phyloP scores from a whole-genome alignment of 2,329 filamentous ascomycete genomes.

The Botryosphaeria agaves region DNA sequence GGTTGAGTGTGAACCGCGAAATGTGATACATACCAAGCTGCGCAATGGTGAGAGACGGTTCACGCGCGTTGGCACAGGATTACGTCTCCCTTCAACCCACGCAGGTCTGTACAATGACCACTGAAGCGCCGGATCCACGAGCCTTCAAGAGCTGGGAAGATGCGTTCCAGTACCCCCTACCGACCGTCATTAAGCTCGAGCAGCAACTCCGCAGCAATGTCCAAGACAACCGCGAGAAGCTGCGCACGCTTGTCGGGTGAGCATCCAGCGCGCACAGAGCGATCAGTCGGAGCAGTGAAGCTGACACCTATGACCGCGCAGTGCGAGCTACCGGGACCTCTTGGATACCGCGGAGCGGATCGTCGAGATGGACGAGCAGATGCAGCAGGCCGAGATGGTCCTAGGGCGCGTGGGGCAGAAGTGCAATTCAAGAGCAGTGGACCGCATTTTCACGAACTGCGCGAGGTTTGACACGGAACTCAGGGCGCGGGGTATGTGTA shows the following conservation, averaged over 20 bases:
- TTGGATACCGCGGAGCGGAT: constrained; percentile 90
- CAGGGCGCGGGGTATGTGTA: constrained; percentile 21
- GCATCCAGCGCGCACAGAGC: constrained; percentile 6
- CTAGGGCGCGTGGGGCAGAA: constrained; percentile 56
- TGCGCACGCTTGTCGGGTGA: constrained; percentile 49
- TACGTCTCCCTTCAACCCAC: too few species aligned
- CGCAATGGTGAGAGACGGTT: too few species aligned
- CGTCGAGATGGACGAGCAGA: constrained; percentile 69
- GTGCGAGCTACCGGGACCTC: constrained; percentile 65
- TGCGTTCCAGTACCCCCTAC: constrained; percentile 48
- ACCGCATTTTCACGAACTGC: constrained; percentile 43
- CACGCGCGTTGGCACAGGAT: too few species aligned
- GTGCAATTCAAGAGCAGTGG: constrained; percentile 58
- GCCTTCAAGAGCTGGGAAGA: constrained; percentile 45
- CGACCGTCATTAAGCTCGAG: constrained; percentile 43
- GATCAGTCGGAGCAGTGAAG: constrained; percentile 2
- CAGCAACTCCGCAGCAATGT: constrained; percentile 45
- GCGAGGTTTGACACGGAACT: constrained; percentile 28
- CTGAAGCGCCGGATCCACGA: constrained; percentile 37
- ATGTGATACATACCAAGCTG: too few species aligned
- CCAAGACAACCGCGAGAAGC: constrained; percentile 45
- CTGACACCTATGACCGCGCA: constrained; percentile 14
- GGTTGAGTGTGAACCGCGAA: too few species aligned
- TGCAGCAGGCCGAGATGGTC: constrained; percentile 53
- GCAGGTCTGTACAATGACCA: too few species aligned